A percentile compares a stretch with the other conserved stretches of the same genome.
Evolutionary conservation across 495 filamentous ascomycete genomes (phyloP).

Genomic region (Antarctomyces pellizariae): DNA sequence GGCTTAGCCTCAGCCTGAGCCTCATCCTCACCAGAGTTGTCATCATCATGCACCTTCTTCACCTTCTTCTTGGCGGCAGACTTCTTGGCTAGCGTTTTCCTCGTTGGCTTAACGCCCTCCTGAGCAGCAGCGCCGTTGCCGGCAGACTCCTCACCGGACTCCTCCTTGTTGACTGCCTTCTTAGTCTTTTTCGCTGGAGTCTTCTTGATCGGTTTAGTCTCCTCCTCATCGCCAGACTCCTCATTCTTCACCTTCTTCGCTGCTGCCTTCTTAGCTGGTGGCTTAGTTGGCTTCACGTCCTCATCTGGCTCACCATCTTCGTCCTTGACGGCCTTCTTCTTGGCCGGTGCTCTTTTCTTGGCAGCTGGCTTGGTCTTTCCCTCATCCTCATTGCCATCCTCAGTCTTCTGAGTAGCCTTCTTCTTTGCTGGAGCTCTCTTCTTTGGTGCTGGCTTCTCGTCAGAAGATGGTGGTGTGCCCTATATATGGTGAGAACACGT

Average conservation of each 20-base stretch:
- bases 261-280: constrained; percentile 6
- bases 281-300: constrained; percentile 4
- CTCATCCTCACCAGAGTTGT: no score
- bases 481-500: constrained; percentile 1
- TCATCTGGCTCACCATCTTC: constrained; percentile 5
- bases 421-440: neutral
- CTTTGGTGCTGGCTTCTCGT: constrained; percentile 1
- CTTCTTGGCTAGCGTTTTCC: no score
- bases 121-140: no score
- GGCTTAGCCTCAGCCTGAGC: no score
- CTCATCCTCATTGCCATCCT: constrained; percentile 2
- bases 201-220: constrained; percentile 5
- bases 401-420: neutral
- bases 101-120: no score
- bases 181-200: constrained; percentile 12
- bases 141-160: no score
- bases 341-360: constrained; percentile 1
- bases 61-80: no score
- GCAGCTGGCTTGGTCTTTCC: constrained; percentile 1
- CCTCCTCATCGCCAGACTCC: constrained; percentile 4
- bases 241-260: constrained; percentile 1
- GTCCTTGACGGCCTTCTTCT: constrained; percentile 1
- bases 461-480: constrained; percentile 2
- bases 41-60: no score
- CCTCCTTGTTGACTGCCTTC: no score